Evolutionary conservation across 106 monocot species (phyloP), one percentile per base, ranked within the genome.

Genomic region (Dendrobium nobile): DNA sequence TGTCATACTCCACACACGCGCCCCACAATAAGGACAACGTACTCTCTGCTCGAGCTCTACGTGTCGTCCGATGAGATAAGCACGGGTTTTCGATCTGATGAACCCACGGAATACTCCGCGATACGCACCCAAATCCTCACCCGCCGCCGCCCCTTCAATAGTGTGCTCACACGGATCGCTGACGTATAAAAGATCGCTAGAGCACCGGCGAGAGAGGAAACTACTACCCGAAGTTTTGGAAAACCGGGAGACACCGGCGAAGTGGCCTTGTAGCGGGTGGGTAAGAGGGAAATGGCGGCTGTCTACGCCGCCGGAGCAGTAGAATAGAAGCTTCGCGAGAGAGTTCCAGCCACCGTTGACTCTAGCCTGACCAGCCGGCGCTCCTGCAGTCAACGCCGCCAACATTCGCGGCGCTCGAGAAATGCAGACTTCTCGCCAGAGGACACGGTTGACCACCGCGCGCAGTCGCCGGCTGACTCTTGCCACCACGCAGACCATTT

Each of bases 131-230:
- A 94, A 33, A 78, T 94, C 93, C 47, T 85, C 84, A 20, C n/a
- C 87, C 27, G 40, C 87, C 24, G 27, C 59, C 67, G 26, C 79
- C 10, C 76, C 82, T 2, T 70, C 79, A 19, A 45, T 55, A 17
- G 77, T 22, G 78, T 93, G 93, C 86, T 93, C 93, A 82, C 93
- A 93, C 22, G 93, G 93, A 77, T 93, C 93, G 78, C 89, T 87
- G 40, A 93, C 85, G 84, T 86, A 91, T 0, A 91, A 86, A 74
- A 88, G 78, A 75, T 93, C 93, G 1, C 86, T 86, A 68, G 83
- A 45, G 84, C 91, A 91, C 3, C 80, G 79, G 33, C 86, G 82
- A 18, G 82, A 18, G 19, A 93, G 87, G 86, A 93, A 93, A 77
- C 89, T 89, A 78, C 72, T 68, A 18, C 93, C 93, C 9, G 93